Conservation (phyloP, 2,329 filamentous ascomycete species). For the Penicillium aurantiogriseum region DNA sequence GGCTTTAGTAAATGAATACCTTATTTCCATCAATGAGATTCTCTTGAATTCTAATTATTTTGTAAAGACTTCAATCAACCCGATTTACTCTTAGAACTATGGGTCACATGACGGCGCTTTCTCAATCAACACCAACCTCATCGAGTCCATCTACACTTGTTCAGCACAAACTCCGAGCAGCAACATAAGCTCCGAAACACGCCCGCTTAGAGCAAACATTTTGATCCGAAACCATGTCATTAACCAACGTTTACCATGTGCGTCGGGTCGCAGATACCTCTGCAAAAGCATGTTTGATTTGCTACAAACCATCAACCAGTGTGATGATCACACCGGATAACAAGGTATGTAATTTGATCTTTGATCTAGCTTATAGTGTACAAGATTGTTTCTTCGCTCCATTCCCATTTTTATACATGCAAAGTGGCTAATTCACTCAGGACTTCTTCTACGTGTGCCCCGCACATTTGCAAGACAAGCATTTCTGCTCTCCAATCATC, state of each 20-base stretch:
- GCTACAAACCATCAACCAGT: slow-evolving; percentile 82
- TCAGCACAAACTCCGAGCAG: neutral
- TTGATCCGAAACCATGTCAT: slow-evolving; percentile 20
- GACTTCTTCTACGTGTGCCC: slow-evolving; percentile 93
- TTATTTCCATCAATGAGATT: neutral
- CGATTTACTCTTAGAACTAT: neutral
- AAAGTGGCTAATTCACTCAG: slow-evolving; percentile 36
- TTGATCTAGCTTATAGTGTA: neutral
- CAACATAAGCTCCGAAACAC: neutral
- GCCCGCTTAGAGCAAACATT: no score
- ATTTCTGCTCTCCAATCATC: slow-evolving; percentile 67
- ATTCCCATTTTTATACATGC: neutral
- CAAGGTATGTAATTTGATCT: slow-evolving; percentile 59
- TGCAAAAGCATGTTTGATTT: slow-evolving; percentile 83
- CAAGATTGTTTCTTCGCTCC: neutral
- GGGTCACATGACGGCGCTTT: slow-evolving; percentile 22
- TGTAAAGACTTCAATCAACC: neutral
- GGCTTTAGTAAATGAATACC: slow-evolving; percentile 1
- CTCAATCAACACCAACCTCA: slow-evolving; percentile 10
- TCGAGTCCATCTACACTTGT: neutral
- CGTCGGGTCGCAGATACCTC: slow-evolving; percentile 83
- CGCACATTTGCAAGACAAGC: slow-evolving; percentile 74
- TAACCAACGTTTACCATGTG: slow-evolving; percentile 79
- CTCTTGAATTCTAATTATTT: neutral
- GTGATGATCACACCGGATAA: slow-evolving; percentile 87